Percentiles rank a stretch among this genome's conserved stretches.
Evolutionary conservation across 768 basidiomycete species (phyloP).

Genomic region (Collybiopsis confluens): DNA sequence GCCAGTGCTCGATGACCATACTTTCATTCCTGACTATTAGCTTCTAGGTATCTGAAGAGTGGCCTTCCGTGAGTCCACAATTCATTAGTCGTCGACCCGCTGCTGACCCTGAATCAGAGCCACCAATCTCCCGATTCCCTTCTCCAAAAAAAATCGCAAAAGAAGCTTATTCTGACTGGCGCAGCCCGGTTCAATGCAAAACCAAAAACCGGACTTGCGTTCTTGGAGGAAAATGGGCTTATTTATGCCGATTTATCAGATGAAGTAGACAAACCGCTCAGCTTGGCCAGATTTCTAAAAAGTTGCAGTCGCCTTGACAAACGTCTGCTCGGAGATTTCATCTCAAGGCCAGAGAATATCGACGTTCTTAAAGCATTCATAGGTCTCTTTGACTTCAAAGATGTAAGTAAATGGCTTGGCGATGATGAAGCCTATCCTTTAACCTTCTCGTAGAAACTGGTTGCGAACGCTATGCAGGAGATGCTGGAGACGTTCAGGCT

Average conservation of each 20-base stretch:
- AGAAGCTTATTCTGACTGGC: constrained; percentile 80
- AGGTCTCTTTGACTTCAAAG: constrained; percentile 82
- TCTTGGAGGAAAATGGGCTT: constrained; percentile 89
- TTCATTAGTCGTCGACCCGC: constrained; percentile 7
- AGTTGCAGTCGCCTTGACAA: constrained; percentile 85
- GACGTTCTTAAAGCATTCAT: constrained; percentile 87
- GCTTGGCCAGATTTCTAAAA: constrained; percentile 85
- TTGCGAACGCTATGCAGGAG: constrained; percentile 95
- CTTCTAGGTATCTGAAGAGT: constrained; percentile 41
- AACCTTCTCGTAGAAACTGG: constrained; percentile 62
- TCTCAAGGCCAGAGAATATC: constrained; percentile 83
- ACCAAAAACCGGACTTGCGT: constrained; percentile 86
- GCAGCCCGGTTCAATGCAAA: constrained; percentile 88
- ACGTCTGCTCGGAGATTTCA: constrained; percentile 87
- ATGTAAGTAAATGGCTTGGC: constrained; percentile 45
- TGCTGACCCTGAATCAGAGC: constrained; percentile 31
- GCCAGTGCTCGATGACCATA: constrained; percentile 12
- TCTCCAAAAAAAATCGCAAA: constrained; percentile 72
- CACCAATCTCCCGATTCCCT: constrained; percentile 55
- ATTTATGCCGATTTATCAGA: constrained; percentile 67
- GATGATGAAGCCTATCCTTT: neutral
- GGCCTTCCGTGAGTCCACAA: constrained; percentile 54
- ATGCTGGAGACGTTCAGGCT: constrained; percentile 89
- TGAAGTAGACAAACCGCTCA: constrained; percentile 52
- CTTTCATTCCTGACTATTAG: constrained; percentile 10